Base-by-base conservation (phyloP, 2,329 filamentous ascomycete species). In the Claviceps quebecensis region DNA sequence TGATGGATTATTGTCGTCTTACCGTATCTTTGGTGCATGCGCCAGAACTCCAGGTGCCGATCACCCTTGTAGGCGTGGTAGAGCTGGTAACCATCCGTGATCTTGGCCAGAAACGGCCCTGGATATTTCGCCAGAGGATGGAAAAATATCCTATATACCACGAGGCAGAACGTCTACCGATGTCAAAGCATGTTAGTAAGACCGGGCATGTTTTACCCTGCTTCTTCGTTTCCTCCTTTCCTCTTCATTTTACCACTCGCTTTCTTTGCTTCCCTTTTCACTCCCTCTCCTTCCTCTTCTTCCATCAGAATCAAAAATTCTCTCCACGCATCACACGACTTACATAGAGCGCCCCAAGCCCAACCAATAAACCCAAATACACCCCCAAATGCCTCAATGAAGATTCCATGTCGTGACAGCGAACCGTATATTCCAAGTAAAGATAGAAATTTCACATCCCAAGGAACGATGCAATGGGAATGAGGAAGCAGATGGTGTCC, bases 1-100 rank as follows among this genome's bases (percentile, higher is more conserved):
- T 34, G 29, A 11, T 11, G 29, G 9, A 34, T 34, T 4, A 26
- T 1, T 26, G 29, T 34, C 9, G 5, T 37, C 64, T 55, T 65
- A 72, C 85, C 86, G 60, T 94, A 89, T 61, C 76, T 74, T 58
- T 82, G 70, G 64, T 94, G 87, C 58, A 83, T 72, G 34, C 76
- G 72, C 70, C 81, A 81, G 60, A 88, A 82, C 60, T 85, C 80
- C 17, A 90, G 74, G 61, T 90, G 86, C 1, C 85, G 76, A 57
- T 86, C 81, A 49, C 86, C 86, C 60, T 79, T 83, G 67, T 81
- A 86, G 47, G 84, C 84, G 58, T 88, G 81, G 64, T 86, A 90
- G 34, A 84, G 75, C 62, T 82, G 78, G 59, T 83, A 77, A 56
- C 70, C 77, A 58, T 81, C 74, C n/a, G 80, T 81, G 57, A 84